Evolutionary conservation across 257 asterid genomes (phyloP).

Genomic region (Solanum tarapatanum): DNA sequence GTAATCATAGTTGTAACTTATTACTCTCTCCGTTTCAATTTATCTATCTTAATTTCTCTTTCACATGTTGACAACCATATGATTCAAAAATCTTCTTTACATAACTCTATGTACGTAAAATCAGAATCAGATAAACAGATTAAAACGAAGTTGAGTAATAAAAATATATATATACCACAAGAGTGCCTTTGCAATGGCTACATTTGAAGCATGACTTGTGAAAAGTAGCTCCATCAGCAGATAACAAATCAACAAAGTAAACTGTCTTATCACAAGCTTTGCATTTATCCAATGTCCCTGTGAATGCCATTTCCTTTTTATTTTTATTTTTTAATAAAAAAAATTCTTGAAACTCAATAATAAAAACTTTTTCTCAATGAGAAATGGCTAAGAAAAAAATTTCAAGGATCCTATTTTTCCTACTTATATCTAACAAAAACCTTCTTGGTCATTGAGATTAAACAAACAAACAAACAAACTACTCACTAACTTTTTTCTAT

Average conservation of each 20-base stretch:
- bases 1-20: not conserved
- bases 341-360: not conserved
- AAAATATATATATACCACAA: constrained; percentile 18
- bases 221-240: constrained; percentile 32
- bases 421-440: not conserved
- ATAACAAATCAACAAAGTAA: constrained; percentile 32
- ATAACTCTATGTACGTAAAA: not conserved
- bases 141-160: not conserved
- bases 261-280: constrained; percentile 43
- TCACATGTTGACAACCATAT: not conserved
- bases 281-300: constrained; percentile 45
- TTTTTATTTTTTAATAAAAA: not conserved
- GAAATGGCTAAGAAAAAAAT: not conserved
- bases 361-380: not conserved
- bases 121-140: not conserved
- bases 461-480: constrained; percentile 1
- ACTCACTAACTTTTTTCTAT: not conserved
- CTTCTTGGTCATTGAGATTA: constrained; percentile 20
- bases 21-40: not conserved
- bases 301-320: constrained; percentile 20
- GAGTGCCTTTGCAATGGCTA: constrained; percentile 45
- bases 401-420: not conserved
- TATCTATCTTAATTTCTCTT: not conserved
- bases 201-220: constrained; percentile 40
- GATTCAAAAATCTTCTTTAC: not conserved